Percentiles rank a stretch among this genome's conserved stretches.
Conservation (phyloP, 768 basidiomycete genomes). For the Pleurotus platypus region DNA sequence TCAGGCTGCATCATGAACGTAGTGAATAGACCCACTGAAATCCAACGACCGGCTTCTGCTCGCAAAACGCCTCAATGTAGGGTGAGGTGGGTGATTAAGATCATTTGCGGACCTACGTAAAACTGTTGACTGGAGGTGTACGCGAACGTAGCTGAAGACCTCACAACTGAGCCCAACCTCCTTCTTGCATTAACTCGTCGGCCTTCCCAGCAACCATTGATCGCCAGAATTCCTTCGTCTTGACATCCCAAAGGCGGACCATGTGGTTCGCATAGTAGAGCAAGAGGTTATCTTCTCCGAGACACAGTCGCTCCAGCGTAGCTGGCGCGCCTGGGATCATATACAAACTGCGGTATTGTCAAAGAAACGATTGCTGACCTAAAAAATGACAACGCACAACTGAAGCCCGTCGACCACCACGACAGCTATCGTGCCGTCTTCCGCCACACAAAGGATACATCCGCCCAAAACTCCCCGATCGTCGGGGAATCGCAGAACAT, state of each 20-base stretch:
- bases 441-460: conserved; percentile 67
- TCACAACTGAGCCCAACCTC: conserved; percentile 75
- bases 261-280: conserved; percentile 73
- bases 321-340: conserved; percentile 80
- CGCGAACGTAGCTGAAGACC: conserved; percentile 10
- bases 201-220: conserved; percentile 78
- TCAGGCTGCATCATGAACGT: too few species aligned
- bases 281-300: conserved; percentile 67
- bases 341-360: conserved; percentile 49
- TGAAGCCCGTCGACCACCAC: conserved; percentile 72
- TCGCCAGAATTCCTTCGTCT: conserved; percentile 80
- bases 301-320: conserved; percentile 57
- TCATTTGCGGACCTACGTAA: background rate
- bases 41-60: conserved; percentile 1
- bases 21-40: background rate
- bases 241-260: conserved; percentile 85
- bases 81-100: background rate
- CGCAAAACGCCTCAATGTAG: conserved; percentile 1
- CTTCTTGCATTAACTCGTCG: conserved; percentile 65
- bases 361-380: background rate
- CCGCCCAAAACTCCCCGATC: conserved; percentile 58
- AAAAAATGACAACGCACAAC: conserved; percentile 48
- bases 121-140: background rate
- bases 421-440: conserved; percentile 82
- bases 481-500: conserved; percentile 54